Conservation (phyloP, 352 stramenopile species). For the Phytophthora kernoviae region DNA sequence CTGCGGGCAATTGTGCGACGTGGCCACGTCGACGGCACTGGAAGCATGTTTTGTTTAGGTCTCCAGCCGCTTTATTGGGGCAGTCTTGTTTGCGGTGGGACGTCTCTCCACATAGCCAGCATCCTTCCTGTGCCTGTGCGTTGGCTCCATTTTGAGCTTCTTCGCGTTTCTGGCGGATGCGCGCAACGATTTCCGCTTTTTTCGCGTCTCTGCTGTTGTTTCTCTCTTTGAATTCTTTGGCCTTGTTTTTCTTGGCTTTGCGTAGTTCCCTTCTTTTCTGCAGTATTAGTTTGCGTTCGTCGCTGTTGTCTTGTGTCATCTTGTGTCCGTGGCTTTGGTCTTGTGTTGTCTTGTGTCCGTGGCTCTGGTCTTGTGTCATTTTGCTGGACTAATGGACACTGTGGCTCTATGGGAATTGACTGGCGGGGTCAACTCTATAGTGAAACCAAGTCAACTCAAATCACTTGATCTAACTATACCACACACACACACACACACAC, state of each 20-base stretch:
- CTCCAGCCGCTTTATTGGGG: slow-evolving; percentile 61
- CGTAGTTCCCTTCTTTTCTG: slow-evolving; percentile 70
- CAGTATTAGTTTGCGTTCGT: slow-evolving; percentile 46
- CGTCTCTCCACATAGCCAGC: slow-evolving; percentile 74
- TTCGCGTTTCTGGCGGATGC: slow-evolving; percentile 79
- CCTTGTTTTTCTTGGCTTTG: slow-evolving; percentile 84
- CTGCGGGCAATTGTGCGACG: slow-evolving; percentile 81
- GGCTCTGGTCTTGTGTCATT: slow-evolving; percentile 20
- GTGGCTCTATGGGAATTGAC: too few relatives aligned
- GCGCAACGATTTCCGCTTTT: slow-evolving; percentile 79
- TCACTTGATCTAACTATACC: too few relatives aligned
- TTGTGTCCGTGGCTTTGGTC: slow-evolving; percentile 1
- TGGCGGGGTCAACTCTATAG: too few relatives aligned
- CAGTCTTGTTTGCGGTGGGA: slow-evolving; percentile 85
- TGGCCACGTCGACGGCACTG: slow-evolving; percentile 82
- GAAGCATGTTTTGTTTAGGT: slow-evolving; percentile 84
- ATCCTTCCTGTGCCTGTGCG: slow-evolving; percentile 36
- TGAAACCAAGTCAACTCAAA: too few relatives aligned
- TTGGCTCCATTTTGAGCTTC: slow-evolving; percentile 34
- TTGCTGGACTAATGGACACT: too few relatives aligned
- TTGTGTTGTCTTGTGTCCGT: slow-evolving; percentile 6
- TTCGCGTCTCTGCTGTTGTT: slow-evolving; percentile 76
- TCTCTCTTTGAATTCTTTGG: slow-evolving; percentile 66
- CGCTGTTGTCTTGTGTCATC: slow-evolving; percentile 22
- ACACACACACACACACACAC: too few relatives aligned